These are phyloP conservation scores for Candida parachauliodes DNA, from an alignment of 805 yeast genomes.

Conservation along the genomic window DNA sequence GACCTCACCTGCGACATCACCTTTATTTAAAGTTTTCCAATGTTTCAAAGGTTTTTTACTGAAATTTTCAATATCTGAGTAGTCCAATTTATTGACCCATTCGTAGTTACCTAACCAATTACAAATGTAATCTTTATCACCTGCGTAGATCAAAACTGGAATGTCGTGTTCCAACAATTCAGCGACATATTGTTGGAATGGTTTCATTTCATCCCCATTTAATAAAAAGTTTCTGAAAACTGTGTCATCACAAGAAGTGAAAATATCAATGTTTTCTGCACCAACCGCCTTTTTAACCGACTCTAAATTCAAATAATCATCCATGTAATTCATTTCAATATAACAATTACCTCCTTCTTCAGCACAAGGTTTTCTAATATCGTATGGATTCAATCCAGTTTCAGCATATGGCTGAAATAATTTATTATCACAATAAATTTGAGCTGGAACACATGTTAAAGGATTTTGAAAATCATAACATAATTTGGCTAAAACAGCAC, in stretches of 20 bases:
- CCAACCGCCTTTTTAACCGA: constrained; percentile 55
- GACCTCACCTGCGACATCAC: constrained; percentile 64
- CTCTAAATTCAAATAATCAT: constrained; percentile 50
- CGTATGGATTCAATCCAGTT: constrained; percentile 63
- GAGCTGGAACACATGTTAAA: constrained; percentile 41
- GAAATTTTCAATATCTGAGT: constrained; percentile 19
- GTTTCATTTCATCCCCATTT: constrained; percentile 65
- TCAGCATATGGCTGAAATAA: constrained; percentile 30
- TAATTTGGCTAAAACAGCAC: constrained; percentile 26
- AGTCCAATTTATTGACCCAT: constrained; percentile 36
- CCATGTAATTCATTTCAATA: constrained; percentile 45
- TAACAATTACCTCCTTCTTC: constrained; percentile 54
- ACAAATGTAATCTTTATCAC: constrained; percentile 45
- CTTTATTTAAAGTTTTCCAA: constrained; percentile 30
- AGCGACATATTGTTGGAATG: constrained; percentile 62
- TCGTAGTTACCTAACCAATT: constrained; percentile 45
- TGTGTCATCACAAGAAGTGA: constrained; percentile 46
- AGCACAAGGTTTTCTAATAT: constrained; percentile 51
- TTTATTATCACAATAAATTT: constrained; percentile 25
- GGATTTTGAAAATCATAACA: constrained; percentile 32
- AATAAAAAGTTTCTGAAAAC: constrained; percentile 48
- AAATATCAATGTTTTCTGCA: constrained; percentile 46
- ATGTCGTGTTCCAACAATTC: constrained; percentile 35
- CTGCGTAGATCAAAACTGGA: constrained; percentile 43
- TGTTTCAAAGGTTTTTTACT: constrained; percentile 25